These are phyloP conservation scores for Gossypium ekmanianum DNA, from an alignment of 345 rosid species.

Conservation along the genomic window DNA sequence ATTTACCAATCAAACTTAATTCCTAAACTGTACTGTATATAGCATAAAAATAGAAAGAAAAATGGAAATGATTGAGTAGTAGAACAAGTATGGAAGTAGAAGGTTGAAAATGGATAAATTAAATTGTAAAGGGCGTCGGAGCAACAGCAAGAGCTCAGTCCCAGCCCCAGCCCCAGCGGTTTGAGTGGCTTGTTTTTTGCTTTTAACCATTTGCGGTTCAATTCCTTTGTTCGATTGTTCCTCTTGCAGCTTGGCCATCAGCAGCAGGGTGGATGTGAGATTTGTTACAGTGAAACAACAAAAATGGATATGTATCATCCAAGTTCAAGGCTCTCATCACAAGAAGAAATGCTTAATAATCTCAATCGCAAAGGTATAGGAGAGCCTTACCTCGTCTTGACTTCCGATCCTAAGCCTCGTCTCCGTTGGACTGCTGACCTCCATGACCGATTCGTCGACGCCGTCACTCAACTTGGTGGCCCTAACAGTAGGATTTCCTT, in stretches of 20 bases:
- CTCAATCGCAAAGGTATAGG: conserved; percentile 22
- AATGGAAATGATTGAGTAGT: not conserved
- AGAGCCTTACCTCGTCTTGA: conserved; percentile 72
- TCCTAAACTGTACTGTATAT: too few relatives aligned
- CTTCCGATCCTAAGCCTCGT: conserved; percentile 90
- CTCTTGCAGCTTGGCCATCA: not conserved
- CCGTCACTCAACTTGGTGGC: conserved; percentile 87
- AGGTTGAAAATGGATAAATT: not conserved
- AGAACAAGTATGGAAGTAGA: not conserved
- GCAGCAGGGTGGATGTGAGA: not conserved
- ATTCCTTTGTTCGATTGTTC: not conserved
- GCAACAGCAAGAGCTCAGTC: not conserved
- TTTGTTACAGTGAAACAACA: not conserved
- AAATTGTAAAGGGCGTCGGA: not conserved
- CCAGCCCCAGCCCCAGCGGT: not conserved
- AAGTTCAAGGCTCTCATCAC: conserved; percentile 25
- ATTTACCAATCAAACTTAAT: too few relatives aligned
- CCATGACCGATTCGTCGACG: conserved; percentile 86
- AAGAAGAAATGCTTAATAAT: conserved; percentile 21
- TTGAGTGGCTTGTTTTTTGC: not conserved
- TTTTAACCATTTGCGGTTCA: not conserved
- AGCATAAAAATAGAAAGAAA: too few relatives aligned
- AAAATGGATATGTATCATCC: conserved; percentile 31
- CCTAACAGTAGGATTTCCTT: conserved; percentile 52
- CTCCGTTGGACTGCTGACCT: conserved; percentile 92